These are phyloP conservation scores for Mycena maculata DNA, from an alignment of 768 basidiomycete species.

Conservation along the genomic window DNA sequence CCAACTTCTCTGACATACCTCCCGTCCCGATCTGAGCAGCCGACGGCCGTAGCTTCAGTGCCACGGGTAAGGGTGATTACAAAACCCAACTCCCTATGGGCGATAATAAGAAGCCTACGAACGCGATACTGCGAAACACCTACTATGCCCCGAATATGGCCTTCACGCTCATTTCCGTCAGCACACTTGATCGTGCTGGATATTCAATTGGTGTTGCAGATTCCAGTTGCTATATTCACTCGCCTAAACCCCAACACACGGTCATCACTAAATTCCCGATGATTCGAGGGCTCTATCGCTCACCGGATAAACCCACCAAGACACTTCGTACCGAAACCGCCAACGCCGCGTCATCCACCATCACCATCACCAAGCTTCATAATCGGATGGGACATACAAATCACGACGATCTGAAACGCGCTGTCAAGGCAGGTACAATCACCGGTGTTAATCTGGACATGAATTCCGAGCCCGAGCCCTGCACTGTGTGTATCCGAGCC, in stretches of 20 bases:
- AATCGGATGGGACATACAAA: constrained; percentile 48
- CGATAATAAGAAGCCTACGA: constrained; percentile 2
- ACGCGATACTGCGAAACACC: background rate
- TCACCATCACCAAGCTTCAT: constrained; percentile 48
- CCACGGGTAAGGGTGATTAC: background rate
- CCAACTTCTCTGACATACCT: background rate
- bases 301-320: background rate
- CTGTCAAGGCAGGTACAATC: constrained; percentile 42
- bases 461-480: constrained; percentile 37
- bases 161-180: too few relatives aligned
- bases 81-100: constrained; percentile 3
- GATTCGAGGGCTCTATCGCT: constrained; percentile 42
- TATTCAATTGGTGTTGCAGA: background rate
- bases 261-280: constrained; percentile 37
- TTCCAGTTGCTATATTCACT: background rate
- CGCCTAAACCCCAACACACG: background rate
- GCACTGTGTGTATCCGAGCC: constrained; percentile 38
- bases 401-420: constrained; percentile 36
- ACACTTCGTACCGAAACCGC: constrained; percentile 12
- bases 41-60: constrained; percentile 7
- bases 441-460: constrained; percentile 44
- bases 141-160: constrained; percentile 7
- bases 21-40: constrained; percentile 8
- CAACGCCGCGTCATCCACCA: constrained; percentile 14
- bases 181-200: background rate